Evolutionary conservation across 345 rosid genomes (phyloP), one percentile per base, ranked within the genome.

Genomic region (Citrus unshiu): DNA sequence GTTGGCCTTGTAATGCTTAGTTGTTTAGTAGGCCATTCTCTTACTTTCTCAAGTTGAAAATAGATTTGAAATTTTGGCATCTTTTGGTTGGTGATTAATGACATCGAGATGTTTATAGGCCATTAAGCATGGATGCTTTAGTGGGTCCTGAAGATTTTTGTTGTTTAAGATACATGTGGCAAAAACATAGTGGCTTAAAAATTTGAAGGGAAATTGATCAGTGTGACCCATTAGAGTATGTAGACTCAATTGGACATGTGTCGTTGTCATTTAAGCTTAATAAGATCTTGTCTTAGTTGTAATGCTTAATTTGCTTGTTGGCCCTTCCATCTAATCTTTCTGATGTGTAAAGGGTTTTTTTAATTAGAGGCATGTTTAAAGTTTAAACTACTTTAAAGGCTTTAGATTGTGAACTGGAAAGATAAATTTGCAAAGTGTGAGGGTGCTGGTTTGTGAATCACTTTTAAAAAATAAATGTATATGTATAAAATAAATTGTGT

Each of bases 1-100:
- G n/a, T 40, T 62, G 58, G 81, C 74, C 21, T 32, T 70, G 72
- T 64, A 71, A 79, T 76, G 70, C 74, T 71, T 65, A 65, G 71
- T 59, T 75, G 77, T 49, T 21, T 40, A 30, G 58, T 30, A 39
- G 78, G 73, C 34, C 78, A 81, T 22, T 65, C 60, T 25, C 24
- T 58, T n/a, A 12, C 51, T 29, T 14, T 63, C 57, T 65, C n/a
- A 62, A 29, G 77, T 81, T 78, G 66, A 72, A 73, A 75, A 67
- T 71, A 21, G 77, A 61, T 60, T 35, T 73, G 75, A 69, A 37
- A 73, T 69, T 79, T 73, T 37, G 79, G 58, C 46, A 35, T 73
- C 10, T 72, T 75, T 66, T 9, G 72, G 39, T 49, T 68, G 22
- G 35, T 74, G 80, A 29, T 60, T 34, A 69, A 39, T 73, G 34